A percentile compares a stretch with the other conserved stretches of the same genome.
Evolutionary conservation across 2,329 filamentous ascomycete species (phyloP).

Genomic region (Chrysosporium keratinophilum): DNA sequence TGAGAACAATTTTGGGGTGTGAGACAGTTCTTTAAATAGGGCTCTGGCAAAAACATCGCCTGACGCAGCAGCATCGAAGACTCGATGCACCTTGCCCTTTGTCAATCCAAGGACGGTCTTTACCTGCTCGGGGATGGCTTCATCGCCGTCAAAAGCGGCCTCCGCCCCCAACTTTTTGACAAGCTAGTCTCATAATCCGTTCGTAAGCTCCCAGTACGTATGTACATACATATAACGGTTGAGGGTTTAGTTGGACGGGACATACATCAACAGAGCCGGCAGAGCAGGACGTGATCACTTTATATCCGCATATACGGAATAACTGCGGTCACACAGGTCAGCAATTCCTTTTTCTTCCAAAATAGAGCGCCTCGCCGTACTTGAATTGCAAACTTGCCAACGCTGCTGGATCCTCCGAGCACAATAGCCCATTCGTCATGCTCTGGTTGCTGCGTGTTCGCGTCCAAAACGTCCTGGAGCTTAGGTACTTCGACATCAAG

Average conservation of each 20-base stretch:
- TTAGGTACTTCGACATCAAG: constrained; percentile 20
- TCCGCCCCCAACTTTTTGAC: constrained; percentile 24
- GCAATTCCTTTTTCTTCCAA: neutral
- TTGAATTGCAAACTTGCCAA: constrained; percentile 26
- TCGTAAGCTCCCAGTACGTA: neutral
- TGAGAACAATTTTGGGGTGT: constrained; percentile 20
- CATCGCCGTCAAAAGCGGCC: constrained; percentile 26
- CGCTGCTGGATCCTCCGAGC: constrained; percentile 26
- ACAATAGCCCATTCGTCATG: constrained; percentile 25
- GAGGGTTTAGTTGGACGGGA: neutral
- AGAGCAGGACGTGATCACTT: constrained; percentile 27
- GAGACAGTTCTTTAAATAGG: constrained; percentile 18
- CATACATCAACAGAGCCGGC: constrained; percentile 21
- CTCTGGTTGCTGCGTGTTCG: constrained; percentile 11
- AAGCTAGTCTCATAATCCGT: constrained; percentile 13
- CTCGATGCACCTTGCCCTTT: constrained; percentile 20
- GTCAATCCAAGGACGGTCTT: constrained; percentile 22
- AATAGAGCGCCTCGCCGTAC: neutral
- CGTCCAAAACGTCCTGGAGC: constrained; percentile 14
- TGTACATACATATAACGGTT: no score
- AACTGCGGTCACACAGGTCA: constrained; percentile 15
- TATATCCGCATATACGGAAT: constrained; percentile 24
- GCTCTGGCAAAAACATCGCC: constrained; percentile 23
- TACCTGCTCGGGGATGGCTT: constrained; percentile 21
- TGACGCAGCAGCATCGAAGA: constrained; percentile 26